Percentiles rank a stretch among this genome's conserved stretches.
phyloP scores from a whole-genome alignment of 331 rosid species.

The Saraca asoca region DNA sequence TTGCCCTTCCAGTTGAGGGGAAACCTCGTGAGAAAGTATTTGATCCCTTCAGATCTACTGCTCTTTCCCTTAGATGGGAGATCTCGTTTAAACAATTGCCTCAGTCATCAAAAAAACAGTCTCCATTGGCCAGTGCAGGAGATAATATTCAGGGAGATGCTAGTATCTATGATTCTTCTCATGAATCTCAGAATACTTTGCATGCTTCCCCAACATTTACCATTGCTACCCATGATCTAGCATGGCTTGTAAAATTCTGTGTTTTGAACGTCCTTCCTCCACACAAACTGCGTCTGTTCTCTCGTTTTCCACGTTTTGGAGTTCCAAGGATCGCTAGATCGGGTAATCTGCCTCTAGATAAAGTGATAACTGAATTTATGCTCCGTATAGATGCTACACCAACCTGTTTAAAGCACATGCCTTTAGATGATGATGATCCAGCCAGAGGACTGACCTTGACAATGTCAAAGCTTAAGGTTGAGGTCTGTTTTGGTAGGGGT shows the following conservation, averaged over 20 bases:
- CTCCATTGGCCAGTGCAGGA: slow-evolving; percentile 37
- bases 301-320: slow-evolving; percentile 98
- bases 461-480: slow-evolving; percentile 80
- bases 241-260: slow-evolving; percentile 86
- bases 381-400: slow-evolving; percentile 85
- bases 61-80: slow-evolving; percentile 86
- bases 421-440: slow-evolving; percentile 94
- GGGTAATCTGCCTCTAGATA: slow-evolving; percentile 92
- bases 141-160: slow-evolving; percentile 55
- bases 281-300: slow-evolving; percentile 86
- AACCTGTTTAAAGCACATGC: slow-evolving; percentile 77
- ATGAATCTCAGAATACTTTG: slow-evolving; percentile 47
- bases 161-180: slow-evolving; percentile 57
- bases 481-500: slow-evolving; percentile 83
- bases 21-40: slow-evolving; percentile 70
- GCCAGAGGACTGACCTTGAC: slow-evolving; percentile 89
- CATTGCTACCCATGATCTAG: slow-evolving; percentile 97
- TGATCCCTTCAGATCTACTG: slow-evolving; percentile 95
- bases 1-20: slow-evolving; percentile 86
- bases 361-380: slow-evolving; percentile 98
- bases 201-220: slow-evolving; percentile 65
- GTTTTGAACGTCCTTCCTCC: slow-evolving; percentile 84
- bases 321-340: slow-evolving; percentile 77
- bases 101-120: slow-evolving; percentile 49
- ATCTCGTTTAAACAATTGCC: slow-evolving; percentile 76